Base-by-base conservation (phyloP, 2,329 filamentous ascomycete genomes). In the Lasiodiplodia gonubiensis region DNA sequence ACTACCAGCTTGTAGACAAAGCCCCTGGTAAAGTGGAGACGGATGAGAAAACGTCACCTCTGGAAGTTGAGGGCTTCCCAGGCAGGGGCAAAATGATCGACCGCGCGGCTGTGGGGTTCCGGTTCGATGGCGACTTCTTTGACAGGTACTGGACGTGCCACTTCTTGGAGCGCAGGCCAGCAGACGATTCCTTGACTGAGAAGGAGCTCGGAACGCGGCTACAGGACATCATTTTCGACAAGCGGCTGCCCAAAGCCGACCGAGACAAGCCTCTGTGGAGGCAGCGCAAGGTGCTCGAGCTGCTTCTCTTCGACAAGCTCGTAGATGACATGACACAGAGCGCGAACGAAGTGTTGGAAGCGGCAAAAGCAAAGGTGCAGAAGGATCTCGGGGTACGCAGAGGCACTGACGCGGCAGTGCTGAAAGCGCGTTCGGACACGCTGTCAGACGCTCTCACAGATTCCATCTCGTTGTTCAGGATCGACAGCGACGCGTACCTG, bases 91-190 rank as follows among this genome's bases (percentile, higher is more conserved):
- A 37, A 8, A 49, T 27, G 42, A 48, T 76, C 25, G 54, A 68
- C 12, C 69, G 70, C 37, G 70, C 69, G 0, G 69, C 71, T 0
- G 70, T 71, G 35, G 68, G 75, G 0, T 78, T 78, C 49, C 72
- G 73, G 6, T 75, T 78, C 48, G 49, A 68, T 10, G 75, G 76
- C 3, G 75, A 78, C 63, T 75, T 76, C 49, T 77, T 75, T 25
- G 76, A 78, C 52, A 71, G 75, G 0, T 76, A 73, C 39, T 78
- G 76, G 76, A 78, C 76, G 1, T 76, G 75, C 37, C 70, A 75
- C 57, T 65, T 74, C 42, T 11, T 46, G 42, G 42, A 46, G 21
- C 42, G 42, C 6, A 46, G 18, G 42, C 42, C 42, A 21, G 7
- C 18, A 3, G 42, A 46, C n/a, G 42, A 46, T 21, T 46, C 33